Base-by-base conservation (phyloP, 371 early-diverging fungal genomes). In the Synchytrium microbalum region DNA sequence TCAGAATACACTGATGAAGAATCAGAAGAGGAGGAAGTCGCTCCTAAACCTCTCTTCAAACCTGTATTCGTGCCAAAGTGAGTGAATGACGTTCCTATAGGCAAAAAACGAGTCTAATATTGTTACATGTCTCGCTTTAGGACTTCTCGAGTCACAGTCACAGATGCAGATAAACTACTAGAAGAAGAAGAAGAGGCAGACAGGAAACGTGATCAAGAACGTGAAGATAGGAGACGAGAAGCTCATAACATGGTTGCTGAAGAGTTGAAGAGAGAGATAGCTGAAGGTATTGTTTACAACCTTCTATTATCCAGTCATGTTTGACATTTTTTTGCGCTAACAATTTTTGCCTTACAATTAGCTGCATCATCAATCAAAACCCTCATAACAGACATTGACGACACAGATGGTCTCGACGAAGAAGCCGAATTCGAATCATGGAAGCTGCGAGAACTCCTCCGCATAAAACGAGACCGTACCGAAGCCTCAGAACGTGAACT, bases 1-100 rank as follows among this genome's bases (percentile, higher is more conserved):
- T 72, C 74, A 3, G 85, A 85, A 38, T 76, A 80, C 46, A 81
- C 81, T 30, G 71, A 75, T 5, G 83, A 62, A 13, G 8, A 64
- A 8, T 76, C 76, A 61, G 82, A 82, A 52, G 81, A 82, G 32
- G 75, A 79, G 23, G 76, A 76, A 8, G 63, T 69, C 54, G 64
- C 70, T 26, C 68, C 76, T 2, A 64, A 70, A 32, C 59, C 73
- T 8, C 67, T 84, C 24, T 72, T 90, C 23, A 91, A 90, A 64
- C 93, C 93, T 2, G 85, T 89, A 13, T 93, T 93, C 79, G 83
- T 91, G 61, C 86, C 89, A 76, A 92, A 88, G 88, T 90, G 79
- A 67, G 69, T 0, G 19, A 16, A 29, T 16, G 29, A 51, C 16
- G 24, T 2, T 8, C 25, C 60, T n/a, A n/a, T n/a, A n/a, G n/a